Evolutionary conservation across 2,329 filamentous ascomycete genomes (phyloP), one percentile per base, ranked within the genome.

Genomic region (Nemania sp.): DNA sequence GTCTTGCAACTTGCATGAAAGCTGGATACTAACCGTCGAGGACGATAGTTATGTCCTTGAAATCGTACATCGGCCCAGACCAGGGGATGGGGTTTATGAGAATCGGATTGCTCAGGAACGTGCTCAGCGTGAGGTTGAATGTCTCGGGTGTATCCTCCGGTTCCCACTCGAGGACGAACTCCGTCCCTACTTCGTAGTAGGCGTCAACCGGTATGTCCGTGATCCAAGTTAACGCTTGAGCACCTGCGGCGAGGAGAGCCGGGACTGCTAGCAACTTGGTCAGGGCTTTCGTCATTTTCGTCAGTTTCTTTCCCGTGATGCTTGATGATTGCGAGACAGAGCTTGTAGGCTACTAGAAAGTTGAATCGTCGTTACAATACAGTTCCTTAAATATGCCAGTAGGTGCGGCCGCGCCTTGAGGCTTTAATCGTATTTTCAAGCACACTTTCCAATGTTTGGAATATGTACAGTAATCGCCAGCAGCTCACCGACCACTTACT

Each of bases 271-370:
- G 2, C 11, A 46, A 26, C 20, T 12, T 19, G n/a, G 22, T 46
- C 30, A 36, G n/a, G 31, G n/a, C 26, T 9, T 46, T 46, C 1
- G 33, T 14, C 43, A 46, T 46, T 43, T 22, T 43, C 14, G 3
- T 43, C 26, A 9, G 19, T 19, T 19, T 6, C 6, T 28, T 28
- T 28, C 26, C 12, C 26, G 26, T 28, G 26, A 12, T 6, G n/a
- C n/a, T n/a, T 45, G 40, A 57, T 60, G 11, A 31, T 48, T 6
- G 36, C 44, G 3, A 47, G 40, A 23, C 52, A 60, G 20, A 57
- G 44, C 7, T 42, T 54, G 12, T n/a, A n/a, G n/a, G n/a, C n/a
- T n/a, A n/a, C n/a, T n/a, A n/a, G n/a, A n/a, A n/a, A n/a, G n/a
- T n/a, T n/a, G n/a, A n/a, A n/a, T n/a, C n/a, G n/a, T n/a, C n/a